Evolutionary conservation across 345 rosid genomes (phyloP), one percentile per base, ranked within the genome.

Genomic region (Raphanus raphanistrum): DNA sequence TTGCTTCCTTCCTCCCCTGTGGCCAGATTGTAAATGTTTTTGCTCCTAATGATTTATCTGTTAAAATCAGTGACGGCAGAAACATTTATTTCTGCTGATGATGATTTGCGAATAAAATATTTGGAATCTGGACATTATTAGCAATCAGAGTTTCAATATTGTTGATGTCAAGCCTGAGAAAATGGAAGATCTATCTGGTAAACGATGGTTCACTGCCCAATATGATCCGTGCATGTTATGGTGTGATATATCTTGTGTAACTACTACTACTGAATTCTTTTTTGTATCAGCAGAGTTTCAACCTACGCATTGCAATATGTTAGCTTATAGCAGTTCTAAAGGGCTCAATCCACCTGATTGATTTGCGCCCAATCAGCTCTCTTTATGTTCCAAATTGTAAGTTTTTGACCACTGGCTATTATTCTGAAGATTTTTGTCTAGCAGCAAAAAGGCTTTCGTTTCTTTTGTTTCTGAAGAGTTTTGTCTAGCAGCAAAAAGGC

Each of bases 301-400:
- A 78, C 99, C 99, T 76, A 85, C 83, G 57, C 48, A 63, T n/a
- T 67, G 71, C 59, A 67, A 67, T 9, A 68, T 68, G 72, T 83
- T 96, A 84, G 99, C 95, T 63, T 96, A 96, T 82, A 93, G 99
- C 89, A 96, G 99, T 88, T 96, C 99, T 6, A 96, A 90, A 81
- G 99, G 99, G 21, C 80, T 96, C 97, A 68, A 86, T 96, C 82
- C 92, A 98, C 77, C 90, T 96, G 60, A 84, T 96, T 85, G 99
- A 96, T 85, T 77, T 96, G 86, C 92, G 99, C 73, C 99, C 21
- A 93, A 58, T 93, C 99, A 79, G 99, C 99, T 63, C 99, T 63
- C 86, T 96, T 86, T 92, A 74, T 96, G 91, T 79, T 86, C 98
- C 76, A 96, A 91, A 86, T 81, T 96, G 98, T 93, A 83, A 89